Percentiles rank a stretch among this genome's conserved stretches.
Conservation (phyloP, 257 asterid species). For the Echium plantagineum region DNA sequence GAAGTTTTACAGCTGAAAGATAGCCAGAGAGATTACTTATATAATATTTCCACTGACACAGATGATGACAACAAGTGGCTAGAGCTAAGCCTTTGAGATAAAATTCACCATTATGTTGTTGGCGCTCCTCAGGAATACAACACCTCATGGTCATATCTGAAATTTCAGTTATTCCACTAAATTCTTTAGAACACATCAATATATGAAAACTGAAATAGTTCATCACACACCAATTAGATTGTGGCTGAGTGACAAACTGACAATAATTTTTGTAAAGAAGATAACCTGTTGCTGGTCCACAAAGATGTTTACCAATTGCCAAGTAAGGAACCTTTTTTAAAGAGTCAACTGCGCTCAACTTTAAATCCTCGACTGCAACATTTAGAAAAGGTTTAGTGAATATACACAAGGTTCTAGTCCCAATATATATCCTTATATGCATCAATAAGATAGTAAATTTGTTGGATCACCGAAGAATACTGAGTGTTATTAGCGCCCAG, state of each 20-base stretch:
- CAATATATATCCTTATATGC: neutral
- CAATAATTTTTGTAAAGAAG: neutral
- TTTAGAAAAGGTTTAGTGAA: slow-evolving; percentile 5
- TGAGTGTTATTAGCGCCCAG: no score
- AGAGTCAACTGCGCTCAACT: slow-evolving; percentile 54
- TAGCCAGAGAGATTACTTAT: slow-evolving; percentile 32
- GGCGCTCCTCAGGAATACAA: slow-evolving; percentile 32
- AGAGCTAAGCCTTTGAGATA: slow-evolving; percentile 59
- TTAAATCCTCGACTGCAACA: slow-evolving; percentile 79
- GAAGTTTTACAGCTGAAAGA: neutral
- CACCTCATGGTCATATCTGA: slow-evolving; percentile 81
- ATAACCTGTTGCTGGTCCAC: slow-evolving; percentile 94
- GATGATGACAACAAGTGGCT: slow-evolving; percentile 97
- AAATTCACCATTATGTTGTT: slow-evolving; percentile 20
- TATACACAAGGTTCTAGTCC: neutral
- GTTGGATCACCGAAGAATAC: no score
- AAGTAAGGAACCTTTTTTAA: slow-evolving; percentile 44
- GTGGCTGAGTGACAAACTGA: neutral
- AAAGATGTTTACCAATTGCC: slow-evolving; percentile 84
- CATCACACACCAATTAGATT: neutral
- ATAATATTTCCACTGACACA: slow-evolving; percentile 90
- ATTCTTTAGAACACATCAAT: neutral
- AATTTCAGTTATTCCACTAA: slow-evolving; percentile 6
- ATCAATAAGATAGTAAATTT: no score
- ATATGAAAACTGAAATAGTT: neutral